Evolutionary conservation across 768 basidiomycete species (phyloP).

Genomic region (Gloeopeniophorella convolvens): DNA sequence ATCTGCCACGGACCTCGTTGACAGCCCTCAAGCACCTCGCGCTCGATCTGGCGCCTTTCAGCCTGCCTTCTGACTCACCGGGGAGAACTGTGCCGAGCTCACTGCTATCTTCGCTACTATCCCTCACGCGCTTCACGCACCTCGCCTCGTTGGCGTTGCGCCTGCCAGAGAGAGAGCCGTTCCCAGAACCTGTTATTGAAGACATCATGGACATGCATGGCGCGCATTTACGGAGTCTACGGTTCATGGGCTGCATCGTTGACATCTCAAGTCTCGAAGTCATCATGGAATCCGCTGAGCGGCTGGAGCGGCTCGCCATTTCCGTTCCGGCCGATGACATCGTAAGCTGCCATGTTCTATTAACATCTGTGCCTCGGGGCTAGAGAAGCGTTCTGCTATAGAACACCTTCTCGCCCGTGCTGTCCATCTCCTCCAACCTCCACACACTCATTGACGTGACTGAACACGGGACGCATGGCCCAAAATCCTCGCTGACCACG

Average conservation of each 20-base stretch:
- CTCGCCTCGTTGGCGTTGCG: conserved; percentile 17
- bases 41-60: conserved; percentile 40
- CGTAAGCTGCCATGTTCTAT: conserved; percentile 11
- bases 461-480: conserved; percentile 12
- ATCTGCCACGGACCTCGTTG: conserved; percentile 30
- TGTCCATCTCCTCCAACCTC: conserved; percentile 8
- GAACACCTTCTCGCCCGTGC: conserved; percentile 10
- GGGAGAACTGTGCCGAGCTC: not conserved
- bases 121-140: conserved; percentile 16
- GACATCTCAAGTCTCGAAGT: not conserved
- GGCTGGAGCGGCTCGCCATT: conserved; percentile 19
- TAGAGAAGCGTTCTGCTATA: not conserved
- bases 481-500: conserved; percentile 13
- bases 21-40: conserved; percentile 44
- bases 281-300: conserved; percentile 14
- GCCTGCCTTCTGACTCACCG: conserved; percentile 20
- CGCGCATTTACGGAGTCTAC: conserved; percentile 8
- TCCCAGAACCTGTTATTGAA: conserved; percentile 7
- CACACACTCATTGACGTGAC: conserved; percentile 17
- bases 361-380: conserved; percentile 3
- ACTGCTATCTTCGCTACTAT: conserved; percentile 8
- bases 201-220: conserved; percentile 18
- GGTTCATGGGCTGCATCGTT: conserved; percentile 11
- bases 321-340: conserved; percentile 13
- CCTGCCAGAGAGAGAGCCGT: conserved; percentile 8